Percentiles rank a stretch among this genome's conserved stretches.
Evolutionary conservation across 768 basidiomycete species (phyloP).

Genomic region (Macrolepiota albuminosa): DNA sequence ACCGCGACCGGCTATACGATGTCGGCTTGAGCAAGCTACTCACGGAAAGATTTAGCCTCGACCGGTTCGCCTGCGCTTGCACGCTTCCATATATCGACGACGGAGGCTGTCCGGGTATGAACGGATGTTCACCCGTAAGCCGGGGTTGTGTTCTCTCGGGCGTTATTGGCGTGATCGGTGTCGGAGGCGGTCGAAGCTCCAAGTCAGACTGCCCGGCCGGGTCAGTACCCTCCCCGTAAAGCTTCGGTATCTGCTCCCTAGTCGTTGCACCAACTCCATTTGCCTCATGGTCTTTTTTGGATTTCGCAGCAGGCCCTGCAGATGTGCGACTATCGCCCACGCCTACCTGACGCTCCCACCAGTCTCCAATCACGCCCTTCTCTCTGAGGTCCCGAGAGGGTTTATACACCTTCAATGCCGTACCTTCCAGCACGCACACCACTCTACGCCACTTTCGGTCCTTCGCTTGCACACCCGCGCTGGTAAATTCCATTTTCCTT

Average conservation of each 20-base stretch:
- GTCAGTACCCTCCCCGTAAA: conserved; percentile 15
- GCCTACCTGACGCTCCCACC: conserved; percentile 78
- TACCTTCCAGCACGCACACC: conserved; percentile 89
- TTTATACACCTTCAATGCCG: conserved; percentile 76
- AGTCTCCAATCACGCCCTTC: conserved; percentile 55
- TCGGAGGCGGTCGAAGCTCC: conserved; percentile 10
- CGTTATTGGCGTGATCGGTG: conserved; percentile 9
- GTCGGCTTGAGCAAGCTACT: conserved; percentile 39
- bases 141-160: conserved; percentile 14
- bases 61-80: conserved; percentile 24
- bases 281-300: conserved; percentile 17
- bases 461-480: conserved; percentile 80
- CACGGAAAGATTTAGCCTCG: conserved; percentile 37
- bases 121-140: conserved; percentile 14
- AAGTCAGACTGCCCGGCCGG: conserved; percentile 17
- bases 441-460: conserved; percentile 92
- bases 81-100: conserved; percentile 13
- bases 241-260: conserved; percentile 14
- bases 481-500: conserved; percentile 88
- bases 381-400: conserved; percentile 34
- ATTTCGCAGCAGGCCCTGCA: conserved; percentile 19
- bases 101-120: conserved; percentile 12
- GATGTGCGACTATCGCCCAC: conserved; percentile 52
- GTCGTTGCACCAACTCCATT: conserved; percentile 15
- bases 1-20: conserved; percentile 8